Conservation (phyloP, 1,284 basidiomycete genomes). For the Trametes versicolor region DNA sequence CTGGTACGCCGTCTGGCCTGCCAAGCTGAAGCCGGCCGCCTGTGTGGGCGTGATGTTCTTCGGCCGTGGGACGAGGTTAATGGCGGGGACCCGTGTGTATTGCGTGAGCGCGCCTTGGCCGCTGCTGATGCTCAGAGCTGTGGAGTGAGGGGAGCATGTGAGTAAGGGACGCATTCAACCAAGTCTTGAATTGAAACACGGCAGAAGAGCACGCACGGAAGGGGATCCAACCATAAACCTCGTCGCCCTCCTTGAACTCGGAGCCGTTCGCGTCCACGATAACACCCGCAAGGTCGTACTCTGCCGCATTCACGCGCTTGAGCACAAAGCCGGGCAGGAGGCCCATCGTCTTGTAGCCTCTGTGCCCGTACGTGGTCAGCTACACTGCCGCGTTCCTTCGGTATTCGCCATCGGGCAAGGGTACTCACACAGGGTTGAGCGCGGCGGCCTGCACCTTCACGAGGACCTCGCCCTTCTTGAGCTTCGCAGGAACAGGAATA, state of each 20-base stretch:
- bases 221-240: slow-evolving; percentile 66
- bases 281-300: slow-evolving; percentile 70
- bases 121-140: slow-evolving; percentile 16
- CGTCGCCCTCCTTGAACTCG: slow-evolving; percentile 62
- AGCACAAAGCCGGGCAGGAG: slow-evolving; percentile 58
- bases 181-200: too few species aligned
- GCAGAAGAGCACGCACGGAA: slow-evolving; percentile 45
- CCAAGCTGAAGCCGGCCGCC: slow-evolving; percentile 33
- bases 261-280: slow-evolving; percentile 64
- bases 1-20: slow-evolving; percentile 37
- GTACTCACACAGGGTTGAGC: slow-evolving; percentile 71
- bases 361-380: slow-evolving; percentile 31
- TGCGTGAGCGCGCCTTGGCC: slow-evolving; percentile 35
- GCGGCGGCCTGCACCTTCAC: slow-evolving; percentile 71
- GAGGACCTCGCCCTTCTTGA: slow-evolving; percentile 60
- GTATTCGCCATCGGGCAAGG: not conserved
- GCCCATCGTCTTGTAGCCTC: slow-evolving; percentile 68
- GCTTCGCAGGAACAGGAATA: slow-evolving; percentile 55
- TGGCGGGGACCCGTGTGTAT: slow-evolving; percentile 32
- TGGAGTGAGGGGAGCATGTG: not conserved
- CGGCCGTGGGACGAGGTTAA: slow-evolving; percentile 28
- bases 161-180: not conserved
- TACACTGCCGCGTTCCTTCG: not conserved
- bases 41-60: slow-evolving; percentile 30
- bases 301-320: slow-evolving; percentile 61